Conservation (phyloP, 2,329 filamentous ascomycete genomes). For the Aspergillus sp. region DNA sequence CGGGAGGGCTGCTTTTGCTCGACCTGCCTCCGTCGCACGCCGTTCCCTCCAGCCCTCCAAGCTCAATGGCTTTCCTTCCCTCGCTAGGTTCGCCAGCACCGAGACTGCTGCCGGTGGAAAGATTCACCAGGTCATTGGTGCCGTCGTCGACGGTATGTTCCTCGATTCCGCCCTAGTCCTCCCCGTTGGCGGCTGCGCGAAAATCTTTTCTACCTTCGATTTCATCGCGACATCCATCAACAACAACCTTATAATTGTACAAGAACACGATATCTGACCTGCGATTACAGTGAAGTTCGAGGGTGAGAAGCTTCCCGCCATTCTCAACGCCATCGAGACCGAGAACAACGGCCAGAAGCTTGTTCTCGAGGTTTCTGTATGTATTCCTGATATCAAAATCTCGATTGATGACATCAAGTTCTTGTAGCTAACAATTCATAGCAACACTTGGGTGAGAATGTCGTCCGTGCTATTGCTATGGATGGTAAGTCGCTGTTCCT, state of each 20-base stretch:
- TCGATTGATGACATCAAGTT: conserved; percentile 17
- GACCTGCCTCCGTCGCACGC: conserved; percentile 55
- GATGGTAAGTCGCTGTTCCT: conserved; percentile 68
- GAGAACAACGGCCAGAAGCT: conserved; percentile 92
- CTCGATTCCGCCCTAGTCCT: conserved; percentile 21
- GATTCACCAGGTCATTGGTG: conserved; percentile 88
- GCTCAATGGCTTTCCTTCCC: conserved; percentile 58
- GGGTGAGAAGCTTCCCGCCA: conserved; percentile 84
- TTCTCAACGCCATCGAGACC: conserved; percentile 95
- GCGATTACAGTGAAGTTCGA: conserved; percentile 85
- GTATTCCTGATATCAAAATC: conserved; percentile 31
- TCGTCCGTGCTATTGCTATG: conserved; percentile 99
- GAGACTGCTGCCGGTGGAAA: conserved; percentile 60
- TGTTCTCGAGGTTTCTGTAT: conserved; percentile 93
- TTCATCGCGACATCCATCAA: conserved; percentile 36
- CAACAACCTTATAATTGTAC: conserved; percentile 26
- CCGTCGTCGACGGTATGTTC: conserved; percentile 91
- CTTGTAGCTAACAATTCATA: conserved; percentile 43
- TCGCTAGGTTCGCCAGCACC: conserved; percentile 64
- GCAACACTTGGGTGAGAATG: conserved; percentile 99
- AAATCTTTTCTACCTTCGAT: conserved; percentile 45
- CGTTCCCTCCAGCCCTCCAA: conserved; percentile 58
- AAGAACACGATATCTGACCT: conserved; percentile 30
- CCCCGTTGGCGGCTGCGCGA: conserved; percentile 29
- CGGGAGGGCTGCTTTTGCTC: conserved; percentile 59